Evolutionary conservation across 2,329 filamentous ascomycete genomes (phyloP).

Genomic region (Gaeumannomyces sp.): DNA sequence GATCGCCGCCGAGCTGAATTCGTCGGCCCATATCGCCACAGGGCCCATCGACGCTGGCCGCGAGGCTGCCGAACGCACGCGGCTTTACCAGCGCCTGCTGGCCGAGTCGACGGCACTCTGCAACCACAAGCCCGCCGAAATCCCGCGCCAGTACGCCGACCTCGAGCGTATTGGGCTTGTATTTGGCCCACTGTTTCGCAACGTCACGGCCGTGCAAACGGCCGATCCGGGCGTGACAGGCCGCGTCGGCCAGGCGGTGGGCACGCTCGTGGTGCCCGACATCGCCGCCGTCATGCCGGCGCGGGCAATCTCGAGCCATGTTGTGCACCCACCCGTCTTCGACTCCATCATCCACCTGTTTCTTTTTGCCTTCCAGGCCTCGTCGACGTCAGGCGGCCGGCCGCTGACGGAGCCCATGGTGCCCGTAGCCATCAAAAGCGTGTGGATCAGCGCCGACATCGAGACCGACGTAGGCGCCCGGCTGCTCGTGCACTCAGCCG

Average conservation of each 20-base stretch:
- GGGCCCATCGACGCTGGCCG: constrained; percentile 1
- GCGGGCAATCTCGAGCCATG: neutral
- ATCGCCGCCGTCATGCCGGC: constrained; percentile 4
- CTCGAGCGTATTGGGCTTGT: constrained; percentile 15
- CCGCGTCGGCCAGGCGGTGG: neutral
- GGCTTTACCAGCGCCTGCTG: neutral
- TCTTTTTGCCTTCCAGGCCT: constrained; percentile 3
- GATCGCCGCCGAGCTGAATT: constrained; percentile 8
- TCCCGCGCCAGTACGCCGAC: constrained; percentile 1
- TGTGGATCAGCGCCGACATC: constrained; percentile 6
- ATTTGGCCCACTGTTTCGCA: constrained; percentile 17
- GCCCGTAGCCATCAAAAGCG: neutral
- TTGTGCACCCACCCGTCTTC: constrained; percentile 1
- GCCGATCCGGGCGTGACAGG: neutral
- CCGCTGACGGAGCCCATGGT: constrained; percentile 4
- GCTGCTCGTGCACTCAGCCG: constrained; percentile 1
- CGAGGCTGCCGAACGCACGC: neutral
- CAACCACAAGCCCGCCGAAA: neutral
- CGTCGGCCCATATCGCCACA: neutral
- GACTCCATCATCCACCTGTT: constrained; percentile 4
- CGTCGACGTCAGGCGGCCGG: neutral
- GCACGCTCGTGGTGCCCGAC: constrained; percentile 2
- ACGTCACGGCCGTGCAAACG: constrained; percentile 1
- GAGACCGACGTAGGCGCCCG: neutral
- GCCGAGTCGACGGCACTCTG: neutral